These are phyloP conservation scores for Rachicladosporium sp. DNA, from an alignment of 2,329 filamentous ascomycete species.

Conservation along the genomic window DNA sequence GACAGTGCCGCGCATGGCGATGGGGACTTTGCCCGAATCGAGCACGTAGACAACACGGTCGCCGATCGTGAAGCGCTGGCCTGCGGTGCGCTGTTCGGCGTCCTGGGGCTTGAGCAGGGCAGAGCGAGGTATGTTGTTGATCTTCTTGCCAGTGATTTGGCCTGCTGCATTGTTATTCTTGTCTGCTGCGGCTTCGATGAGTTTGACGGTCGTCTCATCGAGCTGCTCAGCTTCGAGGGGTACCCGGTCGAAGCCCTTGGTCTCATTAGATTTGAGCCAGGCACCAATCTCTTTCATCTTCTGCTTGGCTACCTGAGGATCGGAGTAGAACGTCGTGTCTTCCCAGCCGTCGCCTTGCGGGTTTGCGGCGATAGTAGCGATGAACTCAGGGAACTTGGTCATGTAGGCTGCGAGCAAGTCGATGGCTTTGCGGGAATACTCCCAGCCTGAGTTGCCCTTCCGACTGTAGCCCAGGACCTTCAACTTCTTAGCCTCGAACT, in stretches of 20 bases:
- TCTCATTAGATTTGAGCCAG: conserved; percentile 86
- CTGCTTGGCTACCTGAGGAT: conserved; percentile 54
- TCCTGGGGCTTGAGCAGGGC: conserved; percentile 88
- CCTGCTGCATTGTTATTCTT: conserved; percentile 32
- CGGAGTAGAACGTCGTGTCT: conserved; percentile 76
- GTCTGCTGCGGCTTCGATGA: conserved; percentile 68
- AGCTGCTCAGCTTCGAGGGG: conserved; percentile 93
- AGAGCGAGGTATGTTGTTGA: conserved; percentile 71
- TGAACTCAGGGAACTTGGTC: conserved; percentile 88
- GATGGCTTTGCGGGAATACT: conserved; percentile 79
- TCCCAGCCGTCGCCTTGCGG: conserved; percentile 73
- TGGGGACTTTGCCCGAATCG: conserved; percentile 86
- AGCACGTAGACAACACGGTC: conserved; percentile 89
- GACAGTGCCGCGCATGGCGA: conserved; percentile 85
- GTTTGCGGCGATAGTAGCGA: conserved; percentile 74
- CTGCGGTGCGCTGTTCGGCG: conserved; percentile 81
- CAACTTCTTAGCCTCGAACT: conserved; percentile 89
- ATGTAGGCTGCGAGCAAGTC: conserved; percentile 78
- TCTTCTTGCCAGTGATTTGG: conserved; percentile 50
- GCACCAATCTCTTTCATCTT: conserved; percentile 88
- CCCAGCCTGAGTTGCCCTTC: conserved; percentile 78
- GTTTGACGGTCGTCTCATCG: conserved; percentile 76
- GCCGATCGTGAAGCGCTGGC: conserved; percentile 71
- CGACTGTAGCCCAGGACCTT: conserved; percentile 94
- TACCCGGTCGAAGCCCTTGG: conserved; percentile 88